Percentiles rank a stretch among this genome's conserved stretches.
phyloP scores from a whole-genome alignment of 768 basidiomycete species.

The Postia placenta region DNA sequence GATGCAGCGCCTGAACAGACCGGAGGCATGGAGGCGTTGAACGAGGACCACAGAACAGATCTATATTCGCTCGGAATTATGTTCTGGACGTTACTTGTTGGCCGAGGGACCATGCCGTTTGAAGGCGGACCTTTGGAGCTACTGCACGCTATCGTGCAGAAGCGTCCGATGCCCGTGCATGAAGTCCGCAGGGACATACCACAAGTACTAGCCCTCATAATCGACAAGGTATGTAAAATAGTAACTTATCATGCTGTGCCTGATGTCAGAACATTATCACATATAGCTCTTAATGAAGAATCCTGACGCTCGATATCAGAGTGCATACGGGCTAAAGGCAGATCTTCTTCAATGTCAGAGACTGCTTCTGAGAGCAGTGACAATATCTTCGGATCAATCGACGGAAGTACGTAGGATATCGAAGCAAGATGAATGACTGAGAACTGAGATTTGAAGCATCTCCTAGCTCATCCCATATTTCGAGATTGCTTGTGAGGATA shows the following conservation, averaged over 20 bases:
- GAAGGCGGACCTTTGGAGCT: slow-evolving; percentile 48
- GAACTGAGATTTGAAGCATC: slow-evolving; percentile 9
- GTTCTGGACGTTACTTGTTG: slow-evolving; percentile 73
- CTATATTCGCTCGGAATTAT: slow-evolving; percentile 68
- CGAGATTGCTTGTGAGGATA: slow-evolving; percentile 58
- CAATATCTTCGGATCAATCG: slow-evolving; percentile 49
- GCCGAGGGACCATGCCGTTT: slow-evolving; percentile 40
- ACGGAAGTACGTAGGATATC: slow-evolving; percentile 46
- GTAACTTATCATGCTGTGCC: too few relatives aligned
- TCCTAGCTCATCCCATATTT: slow-evolving; percentile 61
- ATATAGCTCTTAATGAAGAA: slow-evolving; percentile 57
- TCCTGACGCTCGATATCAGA: slow-evolving; percentile 66
- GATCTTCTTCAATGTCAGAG: slow-evolving; percentile 68
- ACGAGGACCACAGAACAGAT: slow-evolving; percentile 70
- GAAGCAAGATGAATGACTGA: too few relatives aligned
- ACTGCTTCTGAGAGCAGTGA: slow-evolving; percentile 52
- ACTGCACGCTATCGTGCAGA: slow-evolving; percentile 65
- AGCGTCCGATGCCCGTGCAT: slow-evolving; percentile 68
- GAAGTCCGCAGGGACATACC: slow-evolving; percentile 70
- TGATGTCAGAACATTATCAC: too few relatives aligned
- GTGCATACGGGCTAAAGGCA: slow-evolving; percentile 60
- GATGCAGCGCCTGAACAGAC: slow-evolving; percentile 62
- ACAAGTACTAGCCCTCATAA: slow-evolving; percentile 61
- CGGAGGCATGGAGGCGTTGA: slow-evolving; percentile 63
- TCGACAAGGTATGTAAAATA: slow-evolving; percentile 49